These are phyloP conservation scores for Candida palmyrensis DNA, from an alignment of 805 yeast genomes.

Conservation along the genomic window DNA sequence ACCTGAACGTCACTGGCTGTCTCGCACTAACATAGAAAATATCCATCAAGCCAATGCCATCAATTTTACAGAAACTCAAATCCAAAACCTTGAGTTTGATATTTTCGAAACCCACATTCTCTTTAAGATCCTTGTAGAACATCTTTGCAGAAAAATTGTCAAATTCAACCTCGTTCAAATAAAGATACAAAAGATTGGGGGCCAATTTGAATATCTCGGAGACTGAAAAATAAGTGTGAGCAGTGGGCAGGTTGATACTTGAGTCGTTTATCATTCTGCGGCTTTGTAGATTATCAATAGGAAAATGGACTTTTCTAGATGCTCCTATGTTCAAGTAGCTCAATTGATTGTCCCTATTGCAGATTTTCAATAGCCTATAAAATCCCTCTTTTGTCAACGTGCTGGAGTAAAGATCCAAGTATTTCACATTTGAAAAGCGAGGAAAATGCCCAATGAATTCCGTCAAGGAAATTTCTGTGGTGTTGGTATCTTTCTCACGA, in stretches of 20 bases:
- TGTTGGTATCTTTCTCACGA: conserved; percentile 21
- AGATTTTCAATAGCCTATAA: conserved; percentile 31
- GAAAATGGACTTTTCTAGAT: conserved; percentile 24
- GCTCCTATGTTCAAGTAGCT: conserved; percentile 30
- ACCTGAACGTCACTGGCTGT: conserved; percentile 4
- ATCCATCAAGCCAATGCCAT: conserved; percentile 35
- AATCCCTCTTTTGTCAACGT: conserved; percentile 38
- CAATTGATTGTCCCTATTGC: conserved; percentile 23
- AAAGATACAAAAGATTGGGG: conserved; percentile 18
- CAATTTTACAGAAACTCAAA: conserved; percentile 32
- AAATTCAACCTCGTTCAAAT: conserved; percentile 30
- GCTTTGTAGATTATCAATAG: conserved; percentile 13
- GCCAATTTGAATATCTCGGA: conserved; percentile 13
- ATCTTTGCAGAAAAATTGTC: conserved; percentile 29
- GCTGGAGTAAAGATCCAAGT: conserved; percentile 35
- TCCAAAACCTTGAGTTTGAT: conserved; percentile 23
- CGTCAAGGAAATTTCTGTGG: too few species aligned
- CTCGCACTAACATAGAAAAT: conserved; percentile 15
- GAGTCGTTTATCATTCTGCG: conserved; percentile 8
- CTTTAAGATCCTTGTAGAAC: conserved; percentile 21
- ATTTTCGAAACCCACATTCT: conserved; percentile 10
- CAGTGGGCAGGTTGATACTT: not conserved
- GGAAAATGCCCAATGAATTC: too few species aligned
- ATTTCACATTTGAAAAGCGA: conserved; percentile 16
- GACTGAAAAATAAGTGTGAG: conserved; percentile 6